Evolutionary conservation across 2,329 filamentous ascomycete species (phyloP).

Genomic region (Monilinia aucupariae): DNA sequence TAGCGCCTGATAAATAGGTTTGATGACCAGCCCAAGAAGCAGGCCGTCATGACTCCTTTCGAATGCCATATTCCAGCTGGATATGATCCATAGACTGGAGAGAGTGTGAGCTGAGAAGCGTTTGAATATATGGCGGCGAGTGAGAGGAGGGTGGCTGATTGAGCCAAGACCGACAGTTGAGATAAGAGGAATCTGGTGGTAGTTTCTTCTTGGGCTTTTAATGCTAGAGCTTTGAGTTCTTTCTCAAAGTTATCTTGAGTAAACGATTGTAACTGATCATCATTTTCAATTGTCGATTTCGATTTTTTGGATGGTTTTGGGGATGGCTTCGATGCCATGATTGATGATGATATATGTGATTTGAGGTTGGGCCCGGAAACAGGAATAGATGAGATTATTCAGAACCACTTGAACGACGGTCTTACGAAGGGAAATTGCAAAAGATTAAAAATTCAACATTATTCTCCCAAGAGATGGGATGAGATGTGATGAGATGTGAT

Average conservation of each 20-base stretch:
- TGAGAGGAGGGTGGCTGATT: constrained; percentile 43
- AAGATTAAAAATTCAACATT: background rate
- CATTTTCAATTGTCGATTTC: background rate
- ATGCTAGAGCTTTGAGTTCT: constrained; percentile 33
- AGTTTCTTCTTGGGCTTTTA: constrained; percentile 35
- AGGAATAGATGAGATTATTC: background rate
- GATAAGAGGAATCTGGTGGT: constrained; percentile 30
- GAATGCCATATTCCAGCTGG: constrained; percentile 69
- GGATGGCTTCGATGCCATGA: constrained; percentile 21
- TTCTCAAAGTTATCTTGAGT: constrained; percentile 36
- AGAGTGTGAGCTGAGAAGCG: constrained; percentile 69
- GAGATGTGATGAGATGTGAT: background rate
- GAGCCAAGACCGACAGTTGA: constrained; percentile 32
- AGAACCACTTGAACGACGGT: background rate
- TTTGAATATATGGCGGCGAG: constrained; percentile 61
- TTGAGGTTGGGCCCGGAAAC: too few species aligned
- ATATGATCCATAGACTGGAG: constrained; percentile 84
- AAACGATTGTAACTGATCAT: constrained; percentile 17
- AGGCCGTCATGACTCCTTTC: constrained; percentile 58
- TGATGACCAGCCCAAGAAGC: constrained; percentile 66
- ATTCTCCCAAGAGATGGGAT: background rate
- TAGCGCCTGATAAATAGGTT: constrained; percentile 52
- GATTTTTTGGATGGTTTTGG: constrained; percentile 18
- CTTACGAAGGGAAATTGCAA: background rate
- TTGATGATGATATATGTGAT: constrained; percentile 5